A percentile compares a stretch with the other conserved stretches of the same genome.
phyloP scores from a whole-genome alignment of 768 basidiomycete genomes.

The Termitomyces eurrhizus region DNA sequence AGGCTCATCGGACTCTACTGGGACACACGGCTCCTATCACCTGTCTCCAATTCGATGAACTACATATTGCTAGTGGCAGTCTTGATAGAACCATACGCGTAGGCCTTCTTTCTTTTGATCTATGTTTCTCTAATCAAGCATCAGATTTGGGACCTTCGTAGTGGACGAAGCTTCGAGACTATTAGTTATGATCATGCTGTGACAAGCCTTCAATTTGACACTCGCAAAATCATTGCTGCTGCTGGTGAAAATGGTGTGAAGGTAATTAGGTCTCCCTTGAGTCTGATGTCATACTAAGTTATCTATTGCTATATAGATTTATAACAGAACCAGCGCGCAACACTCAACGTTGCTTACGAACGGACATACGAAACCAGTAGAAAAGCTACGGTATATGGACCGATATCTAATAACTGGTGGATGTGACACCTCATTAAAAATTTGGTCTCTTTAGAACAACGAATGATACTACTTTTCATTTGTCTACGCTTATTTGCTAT shows the following conservation, averaged over 20 bases:
- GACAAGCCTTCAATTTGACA: slow-evolving; percentile 91
- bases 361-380: slow-evolving; percentile 89
- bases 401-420: slow-evolving; percentile 90
- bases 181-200: slow-evolving; percentile 89
- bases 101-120: slow-evolving; percentile 23
- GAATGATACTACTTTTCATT: background rate
- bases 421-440: slow-evolving; percentile 80
- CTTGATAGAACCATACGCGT: slow-evolving; percentile 92
- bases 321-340: slow-evolving; percentile 92
- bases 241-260: slow-evolving; percentile 92
- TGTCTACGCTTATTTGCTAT: slow-evolving; percentile 6
- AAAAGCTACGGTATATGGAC: slow-evolving; percentile 93
- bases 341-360: slow-evolving; percentile 82
- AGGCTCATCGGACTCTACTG: slow-evolving; percentile 87
- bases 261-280: slow-evolving; percentile 36
- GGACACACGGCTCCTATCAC: slow-evolving; percentile 95
- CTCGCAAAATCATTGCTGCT: slow-evolving; percentile 88
- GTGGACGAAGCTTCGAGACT: slow-evolving; percentile 83
- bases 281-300: slow-evolving; percentile 1
- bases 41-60: slow-evolving; percentile 94
- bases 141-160: slow-evolving; percentile 96
- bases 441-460: slow-evolving; percentile 78
- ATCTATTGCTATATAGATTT: slow-evolving; percentile 52
- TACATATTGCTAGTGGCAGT: slow-evolving; percentile 89
- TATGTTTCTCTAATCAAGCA: background rate